Base-by-base conservation (phyloP, 345 rosid species). In the Lepidium aucheri region DNA sequence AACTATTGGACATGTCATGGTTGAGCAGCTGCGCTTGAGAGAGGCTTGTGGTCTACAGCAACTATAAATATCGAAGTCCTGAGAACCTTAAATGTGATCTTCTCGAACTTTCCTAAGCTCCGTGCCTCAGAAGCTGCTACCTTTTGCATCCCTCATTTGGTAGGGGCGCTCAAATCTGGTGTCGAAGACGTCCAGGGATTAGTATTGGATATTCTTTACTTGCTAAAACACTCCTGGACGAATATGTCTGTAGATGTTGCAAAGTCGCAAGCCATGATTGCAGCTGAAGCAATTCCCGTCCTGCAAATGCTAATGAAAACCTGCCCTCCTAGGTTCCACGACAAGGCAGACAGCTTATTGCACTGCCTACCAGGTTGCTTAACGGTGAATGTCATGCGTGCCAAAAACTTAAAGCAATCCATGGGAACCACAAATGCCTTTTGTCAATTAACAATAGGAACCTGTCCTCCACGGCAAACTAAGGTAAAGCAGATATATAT, bases 331-430 rank as follows among this genome's bases (percentile, higher is more conserved):
- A 82, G 84, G 75, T 89, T 86, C 73, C 96, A 87, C 33, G 95
- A 92, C 58, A 85, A 84, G 75, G 96, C 90, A 43, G 98, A 89
- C 66, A 74, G 81, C 70, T 69, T 92, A 45, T 78, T 92, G 76
- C 98, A 87, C 69, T 92, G 98, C 79, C 78, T 92, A 73, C 98
- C 98, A 9, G 98, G 96, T 52, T 83, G 85, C 74, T 77, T 92
- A 75, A 84, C 88, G 1, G 98, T 92, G 24, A 87, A 84, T 7
- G 79, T 92, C 22, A 81, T 77, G 78, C 95, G 86, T 18, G 98
- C 96, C 41, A 84, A 76, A 67, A 89, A 89, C 85, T 80, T 92
- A 56, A 85, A 85, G 79, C 96, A 89, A 77, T 68, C 95, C 44
- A 74, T 86, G 84, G 97, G 84, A 70, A 69, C 80, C 67, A 86